These are phyloP conservation scores for Vitis riparia DNA, from an alignment of 164 flowering plant species.

Conservation along the genomic window DNA sequence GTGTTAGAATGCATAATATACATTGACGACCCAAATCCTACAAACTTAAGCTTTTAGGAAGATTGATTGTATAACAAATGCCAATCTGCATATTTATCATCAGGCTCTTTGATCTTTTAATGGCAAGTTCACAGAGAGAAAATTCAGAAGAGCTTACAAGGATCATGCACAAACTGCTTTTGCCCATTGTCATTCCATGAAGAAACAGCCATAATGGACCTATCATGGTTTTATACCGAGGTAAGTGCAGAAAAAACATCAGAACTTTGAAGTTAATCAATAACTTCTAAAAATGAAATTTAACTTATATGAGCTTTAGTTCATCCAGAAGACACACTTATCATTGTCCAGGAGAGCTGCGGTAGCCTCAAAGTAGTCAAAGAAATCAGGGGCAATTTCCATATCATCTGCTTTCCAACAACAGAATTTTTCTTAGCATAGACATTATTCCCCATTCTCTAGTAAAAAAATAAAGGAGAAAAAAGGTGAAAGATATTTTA, in stretches of 20 bases:
- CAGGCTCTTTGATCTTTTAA: not conserved
- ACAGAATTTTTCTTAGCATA: conserved; percentile 1
- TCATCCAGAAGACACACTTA: conserved; percentile 50
- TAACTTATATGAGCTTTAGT: conserved; percentile 2
- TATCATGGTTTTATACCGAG: conserved; percentile 23
- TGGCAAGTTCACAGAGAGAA: not conserved
- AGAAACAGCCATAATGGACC: conserved; percentile 96
- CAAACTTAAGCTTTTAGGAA: not conserved
- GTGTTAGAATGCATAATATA: no score
- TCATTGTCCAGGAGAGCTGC: conserved; percentile 82
- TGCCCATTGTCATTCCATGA: conserved; percentile 99
- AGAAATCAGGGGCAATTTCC: conserved; percentile 96
- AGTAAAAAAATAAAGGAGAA: not conserved
- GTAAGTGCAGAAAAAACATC: not conserved
- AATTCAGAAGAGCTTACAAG: conserved; percentile 54
- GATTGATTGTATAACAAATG: not conserved
- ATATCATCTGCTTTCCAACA: conserved; percentile 75
- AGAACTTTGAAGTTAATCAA: not conserved
- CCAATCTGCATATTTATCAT: not conserved
- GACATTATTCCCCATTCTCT: not conserved
- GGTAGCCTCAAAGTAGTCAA: conserved; percentile 91
- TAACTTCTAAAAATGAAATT: not conserved
- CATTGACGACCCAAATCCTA: no score
- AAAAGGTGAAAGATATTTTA: not conserved
- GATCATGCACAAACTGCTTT: conserved; percentile 93